Percentiles rank a stretch among this genome's conserved stretches.
Evolutionary conservation across 305 asterid genomes (phyloP).

Genomic region (Fraxinus albicans): DNA sequence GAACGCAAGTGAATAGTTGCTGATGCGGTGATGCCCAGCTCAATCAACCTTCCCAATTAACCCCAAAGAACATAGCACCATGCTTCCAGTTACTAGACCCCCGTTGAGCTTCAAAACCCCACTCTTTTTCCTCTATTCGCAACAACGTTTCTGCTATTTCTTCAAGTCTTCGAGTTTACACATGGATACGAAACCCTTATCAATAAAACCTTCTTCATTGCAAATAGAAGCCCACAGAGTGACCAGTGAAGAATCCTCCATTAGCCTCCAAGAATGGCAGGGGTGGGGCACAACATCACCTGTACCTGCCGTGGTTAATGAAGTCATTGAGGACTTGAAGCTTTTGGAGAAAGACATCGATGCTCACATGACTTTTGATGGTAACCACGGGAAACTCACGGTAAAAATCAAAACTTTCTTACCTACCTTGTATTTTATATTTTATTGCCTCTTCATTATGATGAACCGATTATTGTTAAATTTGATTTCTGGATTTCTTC

Average conservation of each 20-base stretch:
- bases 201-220: slow-evolving; percentile 25
- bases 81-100: not conserved
- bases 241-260: slow-evolving; percentile 27
- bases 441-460: not conserved
- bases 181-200: slow-evolving; percentile 28
- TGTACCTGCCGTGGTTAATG: slow-evolving; percentile 72
- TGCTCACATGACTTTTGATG: slow-evolving; percentile 63
- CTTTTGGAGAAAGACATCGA: slow-evolving; percentile 57
- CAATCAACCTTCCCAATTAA: not conserved
- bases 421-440: not conserved
- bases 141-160: slow-evolving; percentile 3
- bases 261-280: slow-evolving; percentile 87
- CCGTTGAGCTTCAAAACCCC: slow-evolving; percentile 11
- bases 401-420: slow-evolving; percentile 29
- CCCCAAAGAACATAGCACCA: not conserved
- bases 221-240: slow-evolving; percentile 20
- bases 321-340: slow-evolving; percentile 72
- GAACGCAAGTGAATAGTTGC: not conserved
- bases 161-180: slow-evolving; percentile 3
- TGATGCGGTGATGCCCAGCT: not conserved
- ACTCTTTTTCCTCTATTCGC: slow-evolving; percentile 14
- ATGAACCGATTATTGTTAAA: not conserved
- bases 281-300: slow-evolving; percentile 82
- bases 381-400: slow-evolving; percentile 77
- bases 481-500: not conserved